Evolutionary conservation across 148 eudicot genomes (phyloP), one percentile per base, ranked within the genome.

Genomic region (Talinum fruticosum): DNA sequence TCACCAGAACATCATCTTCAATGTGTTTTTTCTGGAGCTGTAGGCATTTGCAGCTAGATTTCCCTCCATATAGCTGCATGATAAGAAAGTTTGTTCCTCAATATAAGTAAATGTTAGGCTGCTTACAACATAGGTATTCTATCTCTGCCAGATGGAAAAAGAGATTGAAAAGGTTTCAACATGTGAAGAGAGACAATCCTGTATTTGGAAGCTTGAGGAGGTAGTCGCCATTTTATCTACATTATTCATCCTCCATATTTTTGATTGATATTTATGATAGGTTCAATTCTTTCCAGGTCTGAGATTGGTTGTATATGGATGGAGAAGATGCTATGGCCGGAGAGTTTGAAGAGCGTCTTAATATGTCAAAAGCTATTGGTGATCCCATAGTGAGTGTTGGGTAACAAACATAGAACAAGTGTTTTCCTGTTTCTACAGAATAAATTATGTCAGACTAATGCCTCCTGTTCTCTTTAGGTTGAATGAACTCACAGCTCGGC

Each of bases 281-380:
- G 70, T 35, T 73, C 28, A 73, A 76, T 18, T 74, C 45, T 23
- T 74, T 86, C 69, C 88, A 96, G 99, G 93, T 89, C 83, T 92
- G 93, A 83, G 97, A 93, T 44, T 96, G 99, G 98, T 86, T 96
- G 76, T 96, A 96, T 84, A 91, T 88, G 78, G 99, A 93, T 82
- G 99, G 99, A n/a, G 99, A 96, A 90, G 98, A 96, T 85, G 99
- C 98, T 71, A 83, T 87, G 59, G 98, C 92, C 38, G 74, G 79
- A 73, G 92, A 93, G 79, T 96, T 96, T 84, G 87, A 93, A 87
- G 89, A 91, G 75, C 97, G 86, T 26, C 83, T 93, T 19, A 89
- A 96, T 82, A 85, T 35, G 76, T 81, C 93, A 79, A 96, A 91
- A 86, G 85, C 97, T 82, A 85, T 93, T 84, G 97, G 99, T 66